Conservation (phyloP, 2,329 filamentous ascomycete species). For the Lecanicillium sp. region DNA sequence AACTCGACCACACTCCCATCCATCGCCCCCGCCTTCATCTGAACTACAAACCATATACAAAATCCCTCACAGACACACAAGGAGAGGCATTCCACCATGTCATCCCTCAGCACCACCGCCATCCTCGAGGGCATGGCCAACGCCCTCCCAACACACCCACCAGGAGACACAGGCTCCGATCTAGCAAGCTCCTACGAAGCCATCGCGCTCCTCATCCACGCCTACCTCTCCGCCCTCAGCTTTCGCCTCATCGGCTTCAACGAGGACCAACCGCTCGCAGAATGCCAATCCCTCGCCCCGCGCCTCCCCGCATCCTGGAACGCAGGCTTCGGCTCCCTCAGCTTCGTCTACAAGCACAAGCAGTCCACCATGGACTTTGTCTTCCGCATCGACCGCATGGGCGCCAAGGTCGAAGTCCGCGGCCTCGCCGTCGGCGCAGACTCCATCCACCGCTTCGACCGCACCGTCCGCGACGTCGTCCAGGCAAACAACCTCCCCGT, state of each 20-base stretch:
- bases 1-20: neutral
- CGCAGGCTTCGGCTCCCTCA: slow-evolving; percentile 57
- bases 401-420: slow-evolving; percentile 74
- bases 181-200: slow-evolving; percentile 71
- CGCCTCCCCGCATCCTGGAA: slow-evolving; percentile 77
- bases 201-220: slow-evolving; percentile 75
- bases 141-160: slow-evolving; percentile 46
- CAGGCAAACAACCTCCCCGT: slow-evolving; percentile 49
- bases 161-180: slow-evolving; percentile 48
- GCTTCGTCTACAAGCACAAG: slow-evolving; percentile 79
- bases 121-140: slow-evolving; percentile 50
- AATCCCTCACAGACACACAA: no score
- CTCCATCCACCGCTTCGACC: slow-evolving; percentile 68
- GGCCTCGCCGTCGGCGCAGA: slow-evolving; percentile 75
- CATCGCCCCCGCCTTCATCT: no score
- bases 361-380: slow-evolving; percentile 82
- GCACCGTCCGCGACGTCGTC: slow-evolving; percentile 64
- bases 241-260: slow-evolving; percentile 79
- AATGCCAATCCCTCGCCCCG: slow-evolving; percentile 48
- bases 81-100: no score
- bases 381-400: slow-evolving; percentile 73
- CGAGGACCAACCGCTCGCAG: slow-evolving; percentile 62
- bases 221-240: slow-evolving; percentile 69
- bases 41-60: no score
- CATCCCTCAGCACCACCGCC: slow-evolving; percentile 21